Evolutionary conservation across 2,329 filamentous ascomycete species (phyloP), one percentile per base, ranked within the genome.

Genomic region (Aspergillus pseudoterreus): DNA sequence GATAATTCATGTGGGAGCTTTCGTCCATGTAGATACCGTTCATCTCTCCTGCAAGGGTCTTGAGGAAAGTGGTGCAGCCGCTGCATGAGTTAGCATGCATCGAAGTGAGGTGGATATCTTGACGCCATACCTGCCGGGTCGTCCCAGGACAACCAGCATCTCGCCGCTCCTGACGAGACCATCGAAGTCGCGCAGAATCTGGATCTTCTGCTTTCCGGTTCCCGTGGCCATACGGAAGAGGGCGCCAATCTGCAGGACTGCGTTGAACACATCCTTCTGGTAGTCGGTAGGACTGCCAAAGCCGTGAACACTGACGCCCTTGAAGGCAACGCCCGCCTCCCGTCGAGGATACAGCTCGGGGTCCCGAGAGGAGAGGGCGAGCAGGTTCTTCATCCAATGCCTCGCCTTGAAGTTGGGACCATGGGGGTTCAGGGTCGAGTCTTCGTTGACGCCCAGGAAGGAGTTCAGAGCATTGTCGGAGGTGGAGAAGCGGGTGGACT

Each of bases 1-100:
- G 87, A 67, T 95, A 95, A 74, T 95, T 94, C 69, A 95, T 82
- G 52, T 88, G 82, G 0, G 88, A 86, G 6, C 76, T 72, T 1
- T 85, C 73, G 47, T 90, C 87, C 45, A 94, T 79, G 60, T 82
- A 82, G 63, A 95, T 87, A 56, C 90, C 90, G 58, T 91, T 87
- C 54, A 87, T 89, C 70, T 95, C 89, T 57, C 90, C 90, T 6
- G 89, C 82, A 57, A 95, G 81, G 0, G 89, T 90, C 77, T 95
- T 95, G 57, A 95, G 76, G 58, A 95, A 85, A 2, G 90, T 95
- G n/a, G 87, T 90, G 70, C 91, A 95, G 51, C 75, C 74, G 51
- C 70, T 65, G 21, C 43, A 17, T 53, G 46, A 45, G 9, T 64
- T 46, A 51, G 52, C 33, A 45, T 32, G 27, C 6, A 10, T 19